Base-by-base conservation (phyloP, 192 early-diverging fungal species). In the Mortierella claussenii region DNA sequence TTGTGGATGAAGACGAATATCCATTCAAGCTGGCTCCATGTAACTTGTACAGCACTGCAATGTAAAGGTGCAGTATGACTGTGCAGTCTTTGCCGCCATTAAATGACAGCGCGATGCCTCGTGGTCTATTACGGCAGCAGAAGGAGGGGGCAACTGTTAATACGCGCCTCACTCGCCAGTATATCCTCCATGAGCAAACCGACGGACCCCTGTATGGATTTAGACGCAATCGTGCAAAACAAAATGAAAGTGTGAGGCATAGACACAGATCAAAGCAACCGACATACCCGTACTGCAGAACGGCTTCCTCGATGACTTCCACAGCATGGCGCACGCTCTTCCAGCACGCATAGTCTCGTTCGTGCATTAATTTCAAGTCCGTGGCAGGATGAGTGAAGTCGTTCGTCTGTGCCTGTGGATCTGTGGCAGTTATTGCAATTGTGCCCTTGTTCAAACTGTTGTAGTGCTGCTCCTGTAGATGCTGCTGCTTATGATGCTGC, bases 11-110 rank as follows among this genome's bases (percentile, higher is more conserved):
- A 9, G 21, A 45, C 23, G 26, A 31, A 12, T 32, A 32, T 47
- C 11, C 3, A n/a, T 45, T n/a, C 17, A 52, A 30, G 63, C 62
- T 20, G 12, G 51, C 20, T 47, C 73, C 73, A 42, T 66, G 58
- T 3, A 76, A 11, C 47, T 79, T 79, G 68, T 82, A 70, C 30
- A 91, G 76, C 2, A 90, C 94, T 18, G 91, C 90, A 6, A 85
- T 80, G 26, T 91, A 85, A 28, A 97, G 68, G 68, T 95, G 91
- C 43, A 98, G 82, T 43, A 98, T 79, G 12, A 96, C 93, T 2
- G 96, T 97, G 80, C 97, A 97, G 74, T 98, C 97, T 78, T 98
- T 98, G 18, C 97, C 97, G 10, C 97, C 97, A 69, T 98, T 98
- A 65, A 97, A 98, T 51, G 90, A 91, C 42, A 98, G 80, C 6